Evolutionary conservation across 208 protist species (phyloP).

Genomic region (Leishmania tropica): DNA sequence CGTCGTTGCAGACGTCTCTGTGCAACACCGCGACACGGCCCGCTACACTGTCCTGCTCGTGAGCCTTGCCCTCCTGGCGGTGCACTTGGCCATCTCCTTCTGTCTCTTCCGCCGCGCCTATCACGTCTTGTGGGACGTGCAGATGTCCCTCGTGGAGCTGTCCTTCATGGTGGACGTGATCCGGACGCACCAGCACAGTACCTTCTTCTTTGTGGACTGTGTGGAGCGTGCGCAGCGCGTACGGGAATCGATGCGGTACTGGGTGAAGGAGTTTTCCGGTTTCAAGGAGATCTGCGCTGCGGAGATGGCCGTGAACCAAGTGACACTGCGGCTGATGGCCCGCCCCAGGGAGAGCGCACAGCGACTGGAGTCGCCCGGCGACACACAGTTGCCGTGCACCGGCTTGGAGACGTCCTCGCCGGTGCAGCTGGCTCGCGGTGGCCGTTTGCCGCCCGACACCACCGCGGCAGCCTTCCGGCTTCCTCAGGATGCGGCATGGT

Average conservation of each 20-base stretch:
- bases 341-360: not conserved
- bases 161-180: slow-evolving; percentile 13
- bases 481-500: not conserved
- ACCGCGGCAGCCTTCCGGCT: not conserved
- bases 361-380: not conserved
- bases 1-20: not conserved
- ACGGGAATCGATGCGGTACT: slow-evolving; percentile 11
- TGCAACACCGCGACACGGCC: slow-evolving; percentile 10
- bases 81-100: slow-evolving; percentile 7
- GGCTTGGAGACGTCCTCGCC: not conserved
- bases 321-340: slow-evolving; percentile 3
- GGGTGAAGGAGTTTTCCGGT: slow-evolving; percentile 12
- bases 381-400: not conserved
- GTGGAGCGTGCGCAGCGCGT: slow-evolving; percentile 10
- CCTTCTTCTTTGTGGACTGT: slow-evolving; percentile 21
- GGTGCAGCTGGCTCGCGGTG: not conserved
- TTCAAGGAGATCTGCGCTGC: slow-evolving; percentile 13
- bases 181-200: not conserved
- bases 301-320: slow-evolving; percentile 16
- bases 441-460: not conserved
- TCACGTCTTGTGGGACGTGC: not conserved
- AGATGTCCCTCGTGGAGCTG: slow-evolving; percentile 4
- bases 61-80: slow-evolving; percentile 8
- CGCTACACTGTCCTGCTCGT: slow-evolving; percentile 31
- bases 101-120: slow-evolving; percentile 9